Evolutionary conservation across 164 flowering plant species (phyloP).

Genomic region (Vitis amurensis): DNA sequence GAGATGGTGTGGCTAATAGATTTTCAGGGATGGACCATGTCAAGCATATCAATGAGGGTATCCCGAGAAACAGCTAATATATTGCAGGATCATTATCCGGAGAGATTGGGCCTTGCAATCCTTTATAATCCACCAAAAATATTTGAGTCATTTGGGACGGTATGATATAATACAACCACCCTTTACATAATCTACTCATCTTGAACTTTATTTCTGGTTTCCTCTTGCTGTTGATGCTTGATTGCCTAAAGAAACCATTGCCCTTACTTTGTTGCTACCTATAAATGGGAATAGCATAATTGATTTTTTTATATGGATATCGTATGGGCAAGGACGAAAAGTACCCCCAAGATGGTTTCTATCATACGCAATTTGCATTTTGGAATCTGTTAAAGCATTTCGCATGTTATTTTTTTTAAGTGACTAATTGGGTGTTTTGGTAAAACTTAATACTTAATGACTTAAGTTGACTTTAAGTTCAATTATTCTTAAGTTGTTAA

Average conservation of each 20-base stretch:
- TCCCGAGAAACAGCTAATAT: conserved; percentile 31
- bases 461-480: too few species aligned
- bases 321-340: too few species aligned
- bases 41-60: conserved; percentile 23
- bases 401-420: too few species aligned
- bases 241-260: not conserved
- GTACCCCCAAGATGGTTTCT: too few species aligned
- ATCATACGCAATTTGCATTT: too few species aligned
- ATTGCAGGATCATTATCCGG: conserved; percentile 40
- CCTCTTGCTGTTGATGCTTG: not conserved
- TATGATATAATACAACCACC: not conserved
- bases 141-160: conserved; percentile 38
- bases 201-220: not conserved
- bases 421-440: too few species aligned
- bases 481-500: too few species aligned
- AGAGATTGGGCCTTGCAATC: conserved; percentile 32
- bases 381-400: too few species aligned
- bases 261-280: too few species aligned
- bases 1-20: conserved; percentile 45
- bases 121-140: conserved; percentile 39
- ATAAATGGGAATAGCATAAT: too few species aligned
- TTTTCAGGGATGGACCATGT: conserved; percentile 23
- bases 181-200: not conserved
- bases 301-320: too few species aligned
- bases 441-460: too few species aligned